These are phyloP conservation scores for Quercus suber DNA, from an alignment of 306 rosid genomes.

Conservation along the genomic window DNA sequence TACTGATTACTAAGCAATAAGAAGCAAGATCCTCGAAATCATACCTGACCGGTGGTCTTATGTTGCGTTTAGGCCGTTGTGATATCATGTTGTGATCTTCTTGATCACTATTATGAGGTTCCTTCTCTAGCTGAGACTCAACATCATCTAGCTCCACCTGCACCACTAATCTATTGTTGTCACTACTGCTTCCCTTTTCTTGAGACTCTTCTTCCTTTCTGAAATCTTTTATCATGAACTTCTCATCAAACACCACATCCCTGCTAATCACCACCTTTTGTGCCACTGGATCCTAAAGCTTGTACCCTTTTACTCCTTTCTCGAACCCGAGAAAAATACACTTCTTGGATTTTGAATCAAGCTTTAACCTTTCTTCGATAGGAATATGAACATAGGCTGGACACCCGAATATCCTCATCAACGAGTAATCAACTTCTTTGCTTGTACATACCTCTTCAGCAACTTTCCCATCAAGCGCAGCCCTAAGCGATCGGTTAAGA, in stretches of 20 bases:
- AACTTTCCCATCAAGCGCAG: neutral
- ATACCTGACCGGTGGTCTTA: neutral
- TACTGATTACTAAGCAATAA: too few relatives aligned
- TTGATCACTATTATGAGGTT: neutral
- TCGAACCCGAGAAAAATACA: neutral
- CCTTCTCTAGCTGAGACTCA: neutral
- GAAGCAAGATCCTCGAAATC: neutral
- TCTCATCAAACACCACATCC: neutral
- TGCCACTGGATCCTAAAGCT: neutral
- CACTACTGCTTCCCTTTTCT: neutral
- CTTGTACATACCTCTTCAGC: neutral
- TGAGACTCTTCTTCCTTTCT: too few relatives aligned
- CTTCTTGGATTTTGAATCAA: too few relatives aligned
- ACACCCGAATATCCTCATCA: too few relatives aligned
- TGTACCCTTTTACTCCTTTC: neutral
- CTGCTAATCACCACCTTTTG: neutral
- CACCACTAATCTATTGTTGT: neutral
- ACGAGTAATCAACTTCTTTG: neutral
- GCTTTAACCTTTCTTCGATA: too few relatives aligned
- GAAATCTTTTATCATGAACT: neutral
- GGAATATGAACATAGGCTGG: too few relatives aligned
- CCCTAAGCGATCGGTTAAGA: neutral
- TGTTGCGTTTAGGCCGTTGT: neutral
- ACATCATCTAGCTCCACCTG: neutral
- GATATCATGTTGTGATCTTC: neutral